Percentiles rank a stretch among this genome's conserved stretches.
Conservation (phyloP, 805 yeast species). For the Monosporozyma siamensis region DNA sequence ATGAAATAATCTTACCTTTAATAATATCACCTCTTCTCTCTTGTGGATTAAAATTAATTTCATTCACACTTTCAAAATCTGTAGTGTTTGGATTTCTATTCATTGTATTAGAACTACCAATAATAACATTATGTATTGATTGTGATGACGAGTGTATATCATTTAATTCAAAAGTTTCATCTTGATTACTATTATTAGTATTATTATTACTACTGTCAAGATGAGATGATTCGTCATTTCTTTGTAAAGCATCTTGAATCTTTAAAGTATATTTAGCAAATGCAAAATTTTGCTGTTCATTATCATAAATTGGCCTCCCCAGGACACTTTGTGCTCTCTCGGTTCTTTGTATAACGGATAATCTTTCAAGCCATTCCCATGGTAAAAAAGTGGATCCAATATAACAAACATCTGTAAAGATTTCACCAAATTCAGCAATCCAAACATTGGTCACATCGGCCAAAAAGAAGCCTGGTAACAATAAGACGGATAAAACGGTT, state of each 20-base stretch:
- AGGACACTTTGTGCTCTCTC: slow-evolving; percentile 62
- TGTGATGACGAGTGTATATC: not conserved
- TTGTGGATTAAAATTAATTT: slow-evolving; percentile 12
- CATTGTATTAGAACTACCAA: not conserved
- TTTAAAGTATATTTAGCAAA: slow-evolving; percentile 25
- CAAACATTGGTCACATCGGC: slow-evolving; percentile 70
- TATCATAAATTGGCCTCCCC: slow-evolving; percentile 69
- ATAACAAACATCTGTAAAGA: slow-evolving; percentile 64
- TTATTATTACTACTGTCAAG: not conserved
- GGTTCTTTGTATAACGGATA: slow-evolving; percentile 45
- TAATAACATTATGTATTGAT: not conserved
- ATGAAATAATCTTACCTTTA: slow-evolving; percentile 17
- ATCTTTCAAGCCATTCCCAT: slow-evolving; percentile 79
- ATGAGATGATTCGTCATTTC: not conserved
- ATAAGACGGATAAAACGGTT: slow-evolving; percentile 45
- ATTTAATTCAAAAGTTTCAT: slow-evolving; percentile 1
- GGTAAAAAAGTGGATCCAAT: slow-evolving; percentile 63
- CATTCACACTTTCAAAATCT: slow-evolving; percentile 17
- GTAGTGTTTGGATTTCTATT: not conserved
- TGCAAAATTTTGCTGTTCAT: slow-evolving; percentile 35
- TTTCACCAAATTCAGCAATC: slow-evolving; percentile 64
- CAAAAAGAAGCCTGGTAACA: slow-evolving; percentile 61
- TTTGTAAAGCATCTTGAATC: slow-evolving; percentile 21
- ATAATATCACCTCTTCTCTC: slow-evolving; percentile 16
- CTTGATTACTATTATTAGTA: not conserved